Conservation (phyloP, 2,329 filamentous ascomycete genomes). For the Phyllosticta citrichinensis region DNA sequence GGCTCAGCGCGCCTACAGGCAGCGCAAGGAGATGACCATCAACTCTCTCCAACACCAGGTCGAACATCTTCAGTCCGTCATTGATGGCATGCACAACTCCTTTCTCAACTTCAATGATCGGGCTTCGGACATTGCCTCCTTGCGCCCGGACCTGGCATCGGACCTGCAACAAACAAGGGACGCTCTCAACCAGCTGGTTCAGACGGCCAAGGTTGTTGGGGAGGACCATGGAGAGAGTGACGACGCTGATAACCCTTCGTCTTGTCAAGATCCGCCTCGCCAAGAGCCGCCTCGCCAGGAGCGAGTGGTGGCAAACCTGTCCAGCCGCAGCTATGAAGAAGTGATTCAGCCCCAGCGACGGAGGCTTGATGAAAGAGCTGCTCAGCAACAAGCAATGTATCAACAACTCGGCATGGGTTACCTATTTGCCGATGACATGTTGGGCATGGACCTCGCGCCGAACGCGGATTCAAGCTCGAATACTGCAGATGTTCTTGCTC, state of each 20-base stretch:
- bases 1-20: slow-evolving; percentile 75
- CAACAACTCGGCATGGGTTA: slow-evolving; percentile 13
- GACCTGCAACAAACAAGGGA: slow-evolving; percentile 49
- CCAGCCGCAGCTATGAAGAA: slow-evolving; percentile 9
- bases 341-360: slow-evolving; percentile 21
- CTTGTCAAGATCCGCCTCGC: neutral
- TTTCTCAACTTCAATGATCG: slow-evolving; percentile 52
- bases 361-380: slow-evolving; percentile 17
- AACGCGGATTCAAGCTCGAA: neutral
- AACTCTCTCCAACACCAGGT: slow-evolving; percentile 62
- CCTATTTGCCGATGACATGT: neutral
- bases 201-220: slow-evolving; percentile 27
- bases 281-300: neutral
- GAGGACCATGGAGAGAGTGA: slow-evolving; percentile 17
- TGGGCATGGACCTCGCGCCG: neutral
- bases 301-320: slow-evolving; percentile 16
- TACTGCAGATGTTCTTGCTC: neutral
- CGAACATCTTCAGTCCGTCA: slow-evolving; percentile 54
- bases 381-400: neutral
- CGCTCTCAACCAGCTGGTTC: slow-evolving; percentile 47
- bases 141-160: slow-evolving; percentile 46
- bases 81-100: slow-evolving; percentile 63
- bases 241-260: slow-evolving; percentile 20
- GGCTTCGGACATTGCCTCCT: slow-evolving; percentile 45
- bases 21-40: slow-evolving; percentile 76